Base-by-base conservation (phyloP, 805 yeast genomes). In the Vanderwaltozyma polyspora region DNA sequence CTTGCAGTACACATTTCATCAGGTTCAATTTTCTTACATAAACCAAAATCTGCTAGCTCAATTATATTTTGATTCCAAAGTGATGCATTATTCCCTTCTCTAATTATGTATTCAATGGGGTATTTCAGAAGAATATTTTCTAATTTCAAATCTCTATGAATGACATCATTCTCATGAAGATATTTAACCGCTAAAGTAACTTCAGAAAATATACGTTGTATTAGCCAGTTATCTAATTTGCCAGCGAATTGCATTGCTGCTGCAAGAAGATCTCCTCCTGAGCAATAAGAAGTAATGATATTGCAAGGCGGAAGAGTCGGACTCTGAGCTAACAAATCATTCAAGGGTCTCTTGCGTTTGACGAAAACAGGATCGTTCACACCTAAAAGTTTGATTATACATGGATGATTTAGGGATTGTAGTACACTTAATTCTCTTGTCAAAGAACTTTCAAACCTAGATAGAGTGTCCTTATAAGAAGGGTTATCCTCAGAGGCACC, bases 121-220 rank as follows among this genome's bases (percentile, higher is more conserved):
- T 60, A 49, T 25, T 67, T 67, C 17, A 76, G 50, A n/a, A 85
- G 57, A 2, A 85, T 65, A 48, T 86, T 91, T 48, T 91, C 98
- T 29, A 89, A 64, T 60, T 91, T 91, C 45, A 91, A 70, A 51
- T 91, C 98, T 39, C 97, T 74, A 58, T 91, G 98, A 7, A 87
- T 83, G 19, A 87, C 72, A 39, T 70, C 58, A 36, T 70, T 60
- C 4, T 54, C 48, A 55, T 91, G 98, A 34, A 89, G 60, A 51
- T 80, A 85, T 17, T 67, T 62, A 3, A 86, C 75, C 0, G 94
- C 89, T 9, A 68, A 53, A 3, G 75, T 70, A 2, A 83, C 48
- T 55, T 91, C 95, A 6, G 78, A 69, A 42, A 81, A 79, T 0
- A 86, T 61, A 19, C 83, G 64, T 37, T 74, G 64, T 2, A 81